Percentiles rank a stretch among this genome's conserved stretches.
phyloP scores from a whole-genome alignment of 352 stramenopile species.

The Globisporangium takayamanum region DNA sequence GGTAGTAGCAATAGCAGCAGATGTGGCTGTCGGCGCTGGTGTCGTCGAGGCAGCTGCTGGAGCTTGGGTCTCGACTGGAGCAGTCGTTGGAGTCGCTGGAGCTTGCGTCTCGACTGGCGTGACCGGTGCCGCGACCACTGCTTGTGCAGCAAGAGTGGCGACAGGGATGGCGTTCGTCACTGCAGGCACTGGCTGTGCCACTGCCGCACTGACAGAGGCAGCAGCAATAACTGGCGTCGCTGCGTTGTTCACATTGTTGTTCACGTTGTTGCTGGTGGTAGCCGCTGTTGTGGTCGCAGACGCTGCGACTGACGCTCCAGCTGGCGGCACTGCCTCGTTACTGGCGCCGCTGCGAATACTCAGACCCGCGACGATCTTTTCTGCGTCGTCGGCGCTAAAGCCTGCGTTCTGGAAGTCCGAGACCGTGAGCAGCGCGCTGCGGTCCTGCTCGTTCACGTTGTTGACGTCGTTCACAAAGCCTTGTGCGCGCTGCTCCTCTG shows the following conservation, averaged over 20 bases:
- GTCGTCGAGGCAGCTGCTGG: not conserved
- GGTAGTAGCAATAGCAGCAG: not conserved
- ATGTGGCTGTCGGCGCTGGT: not conserved
- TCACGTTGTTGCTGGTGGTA: not conserved
- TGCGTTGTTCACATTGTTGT: not conserved
- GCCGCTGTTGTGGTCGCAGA: not conserved
- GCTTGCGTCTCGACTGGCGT: not conserved
- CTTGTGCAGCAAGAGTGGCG: not conserved
- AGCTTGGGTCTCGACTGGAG: not conserved
- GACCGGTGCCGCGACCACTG: not conserved
- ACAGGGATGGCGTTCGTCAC: not conserved
- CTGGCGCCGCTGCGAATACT: not conserved
- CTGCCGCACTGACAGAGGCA: not conserved
- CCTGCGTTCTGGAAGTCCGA: slow-evolving; percentile 16
- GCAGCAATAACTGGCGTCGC: not conserved
- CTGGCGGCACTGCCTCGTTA: not conserved
- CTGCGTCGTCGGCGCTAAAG: slow-evolving; percentile 12
- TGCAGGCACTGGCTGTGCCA: not conserved
- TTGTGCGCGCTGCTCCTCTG: not conserved
- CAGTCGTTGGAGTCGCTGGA: not conserved
- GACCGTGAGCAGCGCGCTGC: slow-evolving; percentile 6
- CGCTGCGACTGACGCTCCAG: not conserved
- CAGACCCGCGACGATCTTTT: slow-evolving; percentile 13
- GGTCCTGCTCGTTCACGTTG: not conserved
- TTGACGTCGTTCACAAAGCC: slow-evolving; percentile 13